Evolutionary conservation across 805 yeast species (phyloP), one percentile per base, ranked within the genome.

Genomic region (Ogataea trehalophila): DNA sequence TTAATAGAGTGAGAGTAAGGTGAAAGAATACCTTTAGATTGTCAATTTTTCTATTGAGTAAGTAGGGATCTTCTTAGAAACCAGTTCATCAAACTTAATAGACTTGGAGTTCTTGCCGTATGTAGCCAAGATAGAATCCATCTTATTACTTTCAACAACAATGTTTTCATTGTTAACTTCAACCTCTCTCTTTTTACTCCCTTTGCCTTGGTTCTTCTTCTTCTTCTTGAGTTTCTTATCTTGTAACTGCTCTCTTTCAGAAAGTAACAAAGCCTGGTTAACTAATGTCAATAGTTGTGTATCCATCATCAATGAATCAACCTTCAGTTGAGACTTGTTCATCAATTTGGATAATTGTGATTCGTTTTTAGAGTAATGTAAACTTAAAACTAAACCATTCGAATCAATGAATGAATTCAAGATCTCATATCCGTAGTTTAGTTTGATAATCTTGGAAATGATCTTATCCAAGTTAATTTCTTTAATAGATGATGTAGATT

Each of bases 351-450:
- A 61, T 39, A 73, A 66, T 47, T 84, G 70, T 18, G 65, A 64
- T 22, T 68, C 68, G 42, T 83, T 67, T 35, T 78, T 72, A 7
- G 77, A 75, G 35, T 72, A 69, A 43, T 77, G 75, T 78, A 87
- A 79, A 51, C 81, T 78, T 61, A 86, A 78, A 16, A 65, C 62
- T 41, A 87, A 67, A 1, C 94, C 94, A 45, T 83, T 83, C 1
- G 87, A 79, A 61, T 87, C 94, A 44, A 87, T 75, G 42, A 86
- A 74, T 20, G 83, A 72, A 47, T 82, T 77, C 39, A 86, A 67
- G n/a, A 85, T 66, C 43, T 74, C 76, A 75, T 80, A 81, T 11
- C 87, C 83, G 48, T 74, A 73, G 47, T 77, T 71, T 48, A 73
- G 59, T 33, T 61, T 58, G 47, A 75, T 66, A 44, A 80, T 73